phyloP scores from a whole-genome alignment of 2,329 filamentous ascomycete species.

The Herpotrichia juniperi region DNA sequence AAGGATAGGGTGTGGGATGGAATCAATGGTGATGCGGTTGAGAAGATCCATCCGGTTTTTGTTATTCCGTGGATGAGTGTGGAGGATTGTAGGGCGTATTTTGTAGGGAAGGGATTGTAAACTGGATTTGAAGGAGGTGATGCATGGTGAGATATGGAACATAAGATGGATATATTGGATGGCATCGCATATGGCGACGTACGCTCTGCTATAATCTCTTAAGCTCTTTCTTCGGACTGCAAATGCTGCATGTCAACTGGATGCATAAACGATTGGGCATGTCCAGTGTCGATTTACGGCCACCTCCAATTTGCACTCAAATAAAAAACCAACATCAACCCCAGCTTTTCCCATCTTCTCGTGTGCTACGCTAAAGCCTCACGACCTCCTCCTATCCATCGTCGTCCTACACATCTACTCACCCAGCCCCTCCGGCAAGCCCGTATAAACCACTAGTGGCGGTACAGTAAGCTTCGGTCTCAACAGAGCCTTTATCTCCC shows the following conservation, averaged over 20 bases:
- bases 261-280: too few relatives aligned
- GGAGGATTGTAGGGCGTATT: constrained; percentile 69
- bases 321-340: too few relatives aligned
- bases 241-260: too few relatives aligned
- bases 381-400: neutral
- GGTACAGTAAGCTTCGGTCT: constrained; percentile 32
- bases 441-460: constrained; percentile 39
- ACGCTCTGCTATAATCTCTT: too few relatives aligned
- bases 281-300: too few relatives aligned
- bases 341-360: too few relatives aligned
- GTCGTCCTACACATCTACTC: too few relatives aligned
- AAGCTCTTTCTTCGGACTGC: too few relatives aligned
- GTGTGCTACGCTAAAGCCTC: neutral
- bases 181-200: too few relatives aligned
- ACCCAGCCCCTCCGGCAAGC: constrained; percentile 13
- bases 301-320: too few relatives aligned
- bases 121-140: constrained; percentile 56
- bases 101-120: constrained; percentile 63
- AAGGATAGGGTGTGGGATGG: constrained; percentile 66
- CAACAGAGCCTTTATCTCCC: constrained; percentile 51
- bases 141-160: neutral
- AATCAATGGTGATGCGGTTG: constrained; percentile 72
- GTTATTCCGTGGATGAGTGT: constrained; percentile 77
- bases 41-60: constrained; percentile 80
- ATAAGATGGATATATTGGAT: too few relatives aligned